Percentiles rank a stretch among this genome's conserved stretches.
Conservation (phyloP, 2,329 filamentous ascomycete genomes). For the Fusarium caatingaense region DNA sequence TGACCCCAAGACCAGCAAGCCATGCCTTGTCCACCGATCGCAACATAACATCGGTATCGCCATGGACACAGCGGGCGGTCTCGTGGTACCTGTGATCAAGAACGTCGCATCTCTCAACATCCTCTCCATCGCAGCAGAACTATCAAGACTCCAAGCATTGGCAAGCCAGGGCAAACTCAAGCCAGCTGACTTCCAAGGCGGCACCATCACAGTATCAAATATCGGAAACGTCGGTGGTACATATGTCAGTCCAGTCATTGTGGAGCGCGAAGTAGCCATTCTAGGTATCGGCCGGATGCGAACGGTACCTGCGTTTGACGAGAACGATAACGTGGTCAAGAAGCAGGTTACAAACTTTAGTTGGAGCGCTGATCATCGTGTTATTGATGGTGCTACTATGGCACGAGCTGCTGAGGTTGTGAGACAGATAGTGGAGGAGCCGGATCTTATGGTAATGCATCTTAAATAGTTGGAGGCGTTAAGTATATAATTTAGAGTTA, state of each 20-base stretch:
- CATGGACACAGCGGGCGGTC: slow-evolving; percentile 89
- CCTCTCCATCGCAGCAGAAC: slow-evolving; percentile 79
- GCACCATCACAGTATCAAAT: slow-evolving; percentile 96
- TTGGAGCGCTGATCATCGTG: slow-evolving; percentile 95
- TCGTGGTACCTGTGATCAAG: slow-evolving; percentile 91
- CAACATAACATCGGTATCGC: slow-evolving; percentile 96
- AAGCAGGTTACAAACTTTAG: slow-evolving; percentile 90
- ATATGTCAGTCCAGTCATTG: slow-evolving; percentile 90
- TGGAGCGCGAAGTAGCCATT: slow-evolving; percentile 91
- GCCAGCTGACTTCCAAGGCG: slow-evolving; percentile 80
- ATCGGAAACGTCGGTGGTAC: slow-evolving; percentile 95
- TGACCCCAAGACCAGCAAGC: slow-evolving; percentile 68
- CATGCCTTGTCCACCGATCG: slow-evolving; percentile 79
- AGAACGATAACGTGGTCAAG: slow-evolving; percentile 70
- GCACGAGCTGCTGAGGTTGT: slow-evolving; percentile 89
- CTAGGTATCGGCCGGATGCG: slow-evolving; percentile 86
- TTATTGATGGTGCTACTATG: slow-evolving; percentile 95
- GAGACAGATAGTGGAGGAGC: slow-evolving; percentile 81
- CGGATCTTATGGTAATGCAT: slow-evolving; percentile 87
- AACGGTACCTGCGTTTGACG: slow-evolving; percentile 81
- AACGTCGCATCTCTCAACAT: slow-evolving; percentile 84
- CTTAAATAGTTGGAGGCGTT: slow-evolving; percentile 67
- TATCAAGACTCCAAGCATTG: slow-evolving; percentile 77
- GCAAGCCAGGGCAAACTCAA: slow-evolving; percentile 81
- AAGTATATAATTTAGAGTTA: slow-evolving; percentile 23